phyloP scores from a whole-genome alignment of 177 flowering plant species.

The Vitis hybrid region DNA sequence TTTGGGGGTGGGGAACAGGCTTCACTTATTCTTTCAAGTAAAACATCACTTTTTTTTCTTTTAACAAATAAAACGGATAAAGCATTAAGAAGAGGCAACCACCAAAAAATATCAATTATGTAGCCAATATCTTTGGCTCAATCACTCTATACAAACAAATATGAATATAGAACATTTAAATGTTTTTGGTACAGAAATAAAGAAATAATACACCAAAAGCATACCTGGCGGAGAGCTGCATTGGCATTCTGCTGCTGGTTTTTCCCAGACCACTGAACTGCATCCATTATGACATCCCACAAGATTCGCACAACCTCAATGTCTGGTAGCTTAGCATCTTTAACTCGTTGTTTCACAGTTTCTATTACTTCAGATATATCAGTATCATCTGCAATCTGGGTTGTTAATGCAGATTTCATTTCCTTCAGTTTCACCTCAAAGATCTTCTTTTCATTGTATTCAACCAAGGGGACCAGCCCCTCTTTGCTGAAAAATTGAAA shows the following conservation, averaged over 20 bases:
- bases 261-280: slow-evolving; percentile 99
- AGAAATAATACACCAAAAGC: background rate
- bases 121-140: too few relatives aligned
- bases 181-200: background rate
- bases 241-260: slow-evolving; percentile 99
- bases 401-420: slow-evolving; percentile 84
- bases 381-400: slow-evolving; percentile 85
- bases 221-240: slow-evolving; percentile 88
- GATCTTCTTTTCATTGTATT: slow-evolving; percentile 90
- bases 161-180: too few relatives aligned
- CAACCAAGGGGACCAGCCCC: slow-evolving; percentile 72
- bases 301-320: slow-evolving; percentile 80
- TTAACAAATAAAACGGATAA: too few relatives aligned
- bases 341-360: slow-evolving; percentile 77
- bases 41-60: too few relatives aligned
- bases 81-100: too few relatives aligned
- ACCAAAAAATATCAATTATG: too few relatives aligned
- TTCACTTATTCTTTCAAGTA: too few relatives aligned
- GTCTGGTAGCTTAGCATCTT: slow-evolving; percentile 93
- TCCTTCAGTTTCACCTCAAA: slow-evolving; percentile 94
- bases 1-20: too few relatives aligned
- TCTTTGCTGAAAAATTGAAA: slow-evolving; percentile 57
- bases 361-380: slow-evolving; percentile 88
- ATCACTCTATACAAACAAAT: too few relatives aligned
- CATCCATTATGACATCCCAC: slow-evolving; percentile 98